Evolutionary conservation across 73 alveolate species (phyloP).

Genomic region (Paramecium biaurelia): DNA sequence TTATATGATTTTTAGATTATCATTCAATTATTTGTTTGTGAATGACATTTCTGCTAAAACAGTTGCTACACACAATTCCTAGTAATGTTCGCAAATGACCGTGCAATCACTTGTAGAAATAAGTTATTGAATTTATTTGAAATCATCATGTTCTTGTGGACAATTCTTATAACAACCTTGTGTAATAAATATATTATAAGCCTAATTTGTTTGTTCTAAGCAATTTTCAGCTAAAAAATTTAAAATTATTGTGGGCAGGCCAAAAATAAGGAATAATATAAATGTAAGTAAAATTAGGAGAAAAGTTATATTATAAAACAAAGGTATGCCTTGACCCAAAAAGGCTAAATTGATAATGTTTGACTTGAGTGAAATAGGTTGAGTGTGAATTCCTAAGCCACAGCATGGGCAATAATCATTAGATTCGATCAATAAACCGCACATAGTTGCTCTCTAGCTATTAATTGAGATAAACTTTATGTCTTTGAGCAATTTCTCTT

Average conservation of each 20-base stretch:
- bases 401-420: constrained; percentile 3
- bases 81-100: not conserved
- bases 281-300: not conserved
- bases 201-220: not conserved
- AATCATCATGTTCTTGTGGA: not conserved
- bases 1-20: not conserved
- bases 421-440: constrained; percentile 14
- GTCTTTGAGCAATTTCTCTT: not conserved
- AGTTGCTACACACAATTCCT: not conserved
- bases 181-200: not conserved
- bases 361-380: not conserved
- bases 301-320: not conserved
- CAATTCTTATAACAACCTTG: not conserved
- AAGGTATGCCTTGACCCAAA: not conserved
- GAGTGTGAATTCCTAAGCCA: not conserved
- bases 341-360: not conserved
- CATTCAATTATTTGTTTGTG: not conserved
- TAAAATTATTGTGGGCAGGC: not conserved
- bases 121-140: not conserved
- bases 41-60: not conserved
- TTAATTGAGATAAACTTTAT: not conserved
- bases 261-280: not conserved
- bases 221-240: constrained; percentile 1
- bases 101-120: not conserved
- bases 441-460: constrained; percentile 27